Base-by-base conservation (phyloP, 208 protist species). In the Giardia muris region DNA sequence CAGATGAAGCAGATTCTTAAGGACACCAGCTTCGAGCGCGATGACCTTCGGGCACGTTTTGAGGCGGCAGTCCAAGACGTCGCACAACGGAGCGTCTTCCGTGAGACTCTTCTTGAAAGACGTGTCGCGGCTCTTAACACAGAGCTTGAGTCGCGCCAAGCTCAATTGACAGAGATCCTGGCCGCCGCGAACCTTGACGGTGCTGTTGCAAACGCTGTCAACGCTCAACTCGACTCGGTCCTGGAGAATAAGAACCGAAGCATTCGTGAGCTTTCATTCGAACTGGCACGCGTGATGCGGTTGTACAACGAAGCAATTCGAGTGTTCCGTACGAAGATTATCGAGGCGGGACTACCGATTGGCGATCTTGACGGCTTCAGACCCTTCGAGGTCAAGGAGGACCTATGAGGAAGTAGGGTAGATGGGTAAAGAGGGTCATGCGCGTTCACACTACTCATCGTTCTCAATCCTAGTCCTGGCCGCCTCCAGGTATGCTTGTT, bases 261-360 rank as follows among this genome's bases (percentile, higher is more conserved):
- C 67, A 97, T 98, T 93, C 96, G 97, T 93, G 97, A 98, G 89
- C 94, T 98, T 46, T 95, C 97, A 93, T 98, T 97, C 95, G 97
- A 98, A 94, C 94, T 98, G 2, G 94, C 93, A 3, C 57, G 94
- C 44, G 92, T 96, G 2, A 91, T 67, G 30, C 89, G 91, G 93
- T 43, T 93, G 1, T 87, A 92, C 89, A 92, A 92, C 92, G 87
- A 90, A 47, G 87, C 87, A 47, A 22, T 90, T 2, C n/a, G 87
- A 47, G 87, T 90, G 2, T 90, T 90, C 87, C n/a, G 87, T 4
- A 47, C 42, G 1, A 90, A 90, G 43, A 44, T 90, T 43, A 47
- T 10, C 44, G 1, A 22, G n/a, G 87, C 87, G 0, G 87, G 87
- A 22, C 1, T 90, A 1, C 42, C 2, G 1, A 19, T 2, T 45